These are phyloP conservation scores for Phaeosphaeria sp. DNA, from an alignment of 2,329 filamentous ascomycete genomes.

Conservation along the genomic window DNA sequence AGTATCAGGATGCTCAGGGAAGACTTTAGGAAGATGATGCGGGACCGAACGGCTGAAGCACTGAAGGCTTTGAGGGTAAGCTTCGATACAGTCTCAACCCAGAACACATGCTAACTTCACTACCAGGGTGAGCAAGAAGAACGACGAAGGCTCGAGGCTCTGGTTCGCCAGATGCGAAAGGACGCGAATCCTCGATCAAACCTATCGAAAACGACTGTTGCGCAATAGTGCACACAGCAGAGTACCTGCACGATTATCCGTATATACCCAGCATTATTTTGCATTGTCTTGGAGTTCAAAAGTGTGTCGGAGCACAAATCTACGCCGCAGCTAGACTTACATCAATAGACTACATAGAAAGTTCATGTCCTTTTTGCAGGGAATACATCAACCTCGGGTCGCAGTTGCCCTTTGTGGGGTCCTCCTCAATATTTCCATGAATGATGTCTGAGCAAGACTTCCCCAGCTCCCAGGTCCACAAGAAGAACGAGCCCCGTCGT, in stretches of 20 bases:
- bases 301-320: background rate
- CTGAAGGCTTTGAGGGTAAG: slow-evolving; percentile 70
- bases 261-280: slow-evolving; percentile 6
- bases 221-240: slow-evolving; percentile 1
- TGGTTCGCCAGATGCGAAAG: slow-evolving; percentile 63
- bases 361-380: background rate
- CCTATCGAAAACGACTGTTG: slow-evolving; percentile 15
- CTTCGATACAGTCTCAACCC: slow-evolving; percentile 13
- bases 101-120: slow-evolving; percentile 22
- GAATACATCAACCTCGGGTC: background rate
- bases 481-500: background rate
- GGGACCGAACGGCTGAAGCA: slow-evolving; percentile 71
- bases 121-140: slow-evolving; percentile 74
- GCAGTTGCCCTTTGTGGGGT: background rate
- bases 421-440: background rate
- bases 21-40: slow-evolving; percentile 84
- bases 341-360: background rate
- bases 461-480: background rate
- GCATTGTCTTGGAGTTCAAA: slow-evolving; percentile 7
- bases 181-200: slow-evolving; percentile 38
- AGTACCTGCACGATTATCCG: background rate
- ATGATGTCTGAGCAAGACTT: background rate
- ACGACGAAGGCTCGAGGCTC: slow-evolving; percentile 68
- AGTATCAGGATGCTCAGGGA: slow-evolving; percentile 73
- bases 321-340: background rate